phyloP scores from a whole-genome alignment of 164 flowering plant species.

The Paratinospora sagittata region DNA sequence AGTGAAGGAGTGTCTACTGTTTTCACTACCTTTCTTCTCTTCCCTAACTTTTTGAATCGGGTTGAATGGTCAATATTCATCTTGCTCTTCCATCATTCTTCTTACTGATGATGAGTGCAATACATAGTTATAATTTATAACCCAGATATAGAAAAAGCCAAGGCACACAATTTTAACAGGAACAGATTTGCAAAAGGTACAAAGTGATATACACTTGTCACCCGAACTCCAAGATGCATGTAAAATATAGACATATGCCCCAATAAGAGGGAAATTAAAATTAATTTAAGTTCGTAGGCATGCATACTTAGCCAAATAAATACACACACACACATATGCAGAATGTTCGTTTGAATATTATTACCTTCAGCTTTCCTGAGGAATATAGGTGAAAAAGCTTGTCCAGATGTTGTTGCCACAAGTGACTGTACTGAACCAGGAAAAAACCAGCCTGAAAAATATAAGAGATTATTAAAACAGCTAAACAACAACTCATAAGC shows the following conservation, averaged over 20 bases:
- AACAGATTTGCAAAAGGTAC: too few species aligned
- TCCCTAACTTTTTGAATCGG: too few species aligned
- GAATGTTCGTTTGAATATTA: background rate
- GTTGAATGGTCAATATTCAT: too few species aligned
- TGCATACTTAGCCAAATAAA: too few species aligned
- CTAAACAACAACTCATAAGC: too few species aligned
- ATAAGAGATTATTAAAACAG: constrained; percentile 6
- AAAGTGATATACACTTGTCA: background rate
- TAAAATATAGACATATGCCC: background rate
- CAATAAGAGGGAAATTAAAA: background rate
- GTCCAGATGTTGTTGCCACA: constrained; percentile 80
- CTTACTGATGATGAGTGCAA: too few species aligned
- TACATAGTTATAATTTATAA: too few species aligned
- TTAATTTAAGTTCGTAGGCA: background rate
- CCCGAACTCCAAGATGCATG: background rate
- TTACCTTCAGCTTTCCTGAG: constrained; percentile 80
- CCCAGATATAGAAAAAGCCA: too few species aligned
- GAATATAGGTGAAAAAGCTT: constrained; percentile 58
- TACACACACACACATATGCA: too few species aligned
- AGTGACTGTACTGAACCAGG: constrained; percentile 66
- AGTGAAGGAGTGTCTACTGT: too few species aligned
- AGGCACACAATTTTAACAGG: background rate
- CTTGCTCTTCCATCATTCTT: too few species aligned
- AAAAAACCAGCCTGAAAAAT: constrained; percentile 81
- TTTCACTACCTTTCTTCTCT: too few species aligned